Base-by-base conservation (phyloP, 805 yeast species). In the Cyberlindnera veronae region DNA sequence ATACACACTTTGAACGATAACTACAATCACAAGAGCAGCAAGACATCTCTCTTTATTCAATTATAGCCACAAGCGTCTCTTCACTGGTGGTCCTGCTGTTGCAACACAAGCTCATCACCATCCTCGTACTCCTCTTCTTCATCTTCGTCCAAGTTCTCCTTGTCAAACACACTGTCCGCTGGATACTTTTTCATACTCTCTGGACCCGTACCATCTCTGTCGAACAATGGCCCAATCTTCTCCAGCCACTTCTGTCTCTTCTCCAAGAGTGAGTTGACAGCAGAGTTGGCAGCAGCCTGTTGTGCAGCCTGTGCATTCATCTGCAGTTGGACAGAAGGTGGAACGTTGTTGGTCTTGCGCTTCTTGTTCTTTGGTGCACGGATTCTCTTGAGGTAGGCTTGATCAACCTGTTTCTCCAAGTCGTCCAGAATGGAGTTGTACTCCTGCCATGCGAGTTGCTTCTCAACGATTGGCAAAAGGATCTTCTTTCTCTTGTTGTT, bases 341-440 rank as follows among this genome's bases (percentile, higher is more conserved):
- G 61, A 13, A 49, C 29, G 2, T 38, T 47, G 34, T 57, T 24
- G 40, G 55, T 53, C 29, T 57, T 61, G 47, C 67, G 66, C 56
- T 69, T 69, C 43, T 66, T 68, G 41, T 61, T 64, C 48, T 67
- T 84, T 41, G 88, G 81, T 7, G 80, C 87, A 52, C 89, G 79
- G 41, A 84, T 74, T 44, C 97, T 71, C 61, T 89, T 84, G 48
- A 84, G 66, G 58, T 90, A 93, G 16, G 95, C 90, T 61, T 87
- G 97, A 59, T 93, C 99, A 27, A 93, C 90, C 63, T 93, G 99
- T 60, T 91, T 93, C 61, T 93, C 97, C 50, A 93, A 69, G 58
- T 93, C 98, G 42, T 93, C 98, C 44, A 89, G 63, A 38, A 93
- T 90, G 11, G 91, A 84, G 43, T 81, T 71, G 61, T 87, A 93